Percentiles rank a stretch among this genome's conserved stretches.
Evolutionary conservation across 2,329 filamentous ascomycete genomes (phyloP).

Genomic region (Diaporthe ilicicola): DNA sequence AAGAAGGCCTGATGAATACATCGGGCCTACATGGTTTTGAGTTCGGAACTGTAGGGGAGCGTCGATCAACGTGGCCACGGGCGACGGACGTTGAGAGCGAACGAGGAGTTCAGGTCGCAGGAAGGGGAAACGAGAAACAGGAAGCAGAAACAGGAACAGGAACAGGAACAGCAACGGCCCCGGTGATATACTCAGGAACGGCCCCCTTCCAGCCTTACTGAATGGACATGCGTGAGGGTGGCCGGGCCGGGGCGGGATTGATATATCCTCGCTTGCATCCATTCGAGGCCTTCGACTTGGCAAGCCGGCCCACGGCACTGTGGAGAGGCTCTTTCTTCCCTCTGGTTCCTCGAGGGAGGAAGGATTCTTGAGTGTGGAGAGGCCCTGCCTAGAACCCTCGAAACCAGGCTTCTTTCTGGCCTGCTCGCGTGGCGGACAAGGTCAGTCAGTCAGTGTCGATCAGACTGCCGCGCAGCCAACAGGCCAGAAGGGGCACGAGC

Average conservation of each 20-base stretch:
- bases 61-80: slow-evolving; percentile 24
- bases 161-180: background rate
- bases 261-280: slow-evolving; percentile 9
- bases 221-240: slow-evolving; percentile 14
- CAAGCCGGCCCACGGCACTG: background rate
- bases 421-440: background rate
- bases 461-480: background rate
- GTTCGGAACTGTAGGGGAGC: slow-evolving; percentile 8
- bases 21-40: slow-evolving; percentile 31
- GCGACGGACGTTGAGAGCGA: slow-evolving; percentile 15
- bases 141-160: slow-evolving; percentile 15
- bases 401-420: background rate
- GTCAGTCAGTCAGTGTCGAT: background rate
- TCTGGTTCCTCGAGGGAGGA: background rate
- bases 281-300: slow-evolving; percentile 15
- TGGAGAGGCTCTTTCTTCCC: slow-evolving; percentile 1
- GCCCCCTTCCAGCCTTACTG: slow-evolving; percentile 27
- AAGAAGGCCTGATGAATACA: slow-evolving; percentile 28
- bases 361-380: slow-evolving; percentile 2
- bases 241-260: slow-evolving; percentile 28
- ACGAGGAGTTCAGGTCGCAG: background rate
- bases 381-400: slow-evolving; percentile 18
- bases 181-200: slow-evolving; percentile 22
- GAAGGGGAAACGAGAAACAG: slow-evolving; percentile 14
- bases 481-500: background rate